Evolutionary conservation across 2,329 filamentous ascomycete genomes (phyloP), one percentile per base, ranked within the genome.

Genomic region (Rosellinia necatrix): DNA sequence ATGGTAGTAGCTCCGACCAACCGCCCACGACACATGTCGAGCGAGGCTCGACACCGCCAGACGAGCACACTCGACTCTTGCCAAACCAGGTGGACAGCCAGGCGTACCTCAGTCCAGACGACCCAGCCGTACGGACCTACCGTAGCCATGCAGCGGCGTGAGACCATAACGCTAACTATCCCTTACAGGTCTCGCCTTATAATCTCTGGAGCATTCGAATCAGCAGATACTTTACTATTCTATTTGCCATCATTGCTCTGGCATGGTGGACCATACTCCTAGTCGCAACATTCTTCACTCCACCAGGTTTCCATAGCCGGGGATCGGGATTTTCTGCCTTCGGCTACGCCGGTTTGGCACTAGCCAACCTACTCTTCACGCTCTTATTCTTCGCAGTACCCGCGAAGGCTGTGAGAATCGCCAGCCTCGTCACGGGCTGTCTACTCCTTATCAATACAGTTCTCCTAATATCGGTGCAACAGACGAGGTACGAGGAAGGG

Each of bases 311-410:
- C 71, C 86, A 94, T 70, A 89, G 87, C 8, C 86, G 91, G 49
- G 94, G 94, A 4, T 94, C 92, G n/a, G 91, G 90, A 34, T 99
- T 96, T 81, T 91, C 91, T 71, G 84, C 91, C 55, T 96, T 96
- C 70, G 84, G 87, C 60, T 97, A 90, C 73, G 86, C 91, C 4
- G 91, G 87, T 47, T 73, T 97, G 58, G 87, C 92, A 1, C 76
- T 91, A 24, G 85, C 87, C 9, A 90, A 92, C 49, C 79, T 97
- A 35, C 72, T 91, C 4, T 85, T 92, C 46, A 84, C 86, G 2
- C 81, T 97, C 21, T 73, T 97, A 6, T 99, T 97, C 80, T 97
- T 97, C 72, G 79, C 89, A 17, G 84, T 89, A 1, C 94, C 94
- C 0, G 93, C 92, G 32, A 86, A 87, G 65, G 82, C 89, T 0